Base-by-base conservation (phyloP, 2,329 filamentous ascomycete genomes). In the Aureobasidium sp. region DNA sequence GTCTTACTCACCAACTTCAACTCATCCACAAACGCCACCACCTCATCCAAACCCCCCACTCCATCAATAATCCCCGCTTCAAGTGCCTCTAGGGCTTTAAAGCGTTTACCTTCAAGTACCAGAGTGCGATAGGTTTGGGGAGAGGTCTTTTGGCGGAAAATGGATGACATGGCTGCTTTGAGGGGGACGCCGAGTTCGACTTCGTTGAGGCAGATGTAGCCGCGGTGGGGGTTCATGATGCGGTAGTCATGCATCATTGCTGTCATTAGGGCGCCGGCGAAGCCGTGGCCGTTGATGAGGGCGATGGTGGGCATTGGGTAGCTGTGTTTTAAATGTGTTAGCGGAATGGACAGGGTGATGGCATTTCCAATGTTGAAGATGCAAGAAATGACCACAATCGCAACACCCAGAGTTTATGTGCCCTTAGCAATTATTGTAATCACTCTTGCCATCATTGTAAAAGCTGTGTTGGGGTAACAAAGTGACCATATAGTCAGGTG, bases 231-330 rank as follows among this genome's bases (percentile, higher is more conserved):
- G 69, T 88, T 88, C 77, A 90, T 88, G 66, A 94, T 80, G 32
- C 90, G 84, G 77, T 94, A 94, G 76, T 93, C 89, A 74, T 92
- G 89, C 75, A 88, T 85, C 83, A 91, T 89, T 63, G 88, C 84
- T 10, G 88, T 78, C 86, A 94, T 92, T 64, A 92, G 78, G n/a
- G 88, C 90, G 49, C 84, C 90, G 6, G 90, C 90, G 72, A 91
- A 94, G 61, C 86, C 85, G 73, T 95, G 90, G 27, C 90, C 61
- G 68, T 90, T 91, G 60, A 93, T 70, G 9, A 91, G 78, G n/a
- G 89, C 86, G 54, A 94, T 75, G 3, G 89, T 94, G 29, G 90
- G 90, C 88, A 92, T 91, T 15, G 89, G 88, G 70, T 86, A 93
- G 59, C 78, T 82, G 53, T 59, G 21, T 21, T 21, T 48, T 59